Evolutionary conservation across 164 flowering plant genomes (phyloP), one percentile per base, ranked within the genome.

Genomic region (Cinnamomum micranthum): DNA sequence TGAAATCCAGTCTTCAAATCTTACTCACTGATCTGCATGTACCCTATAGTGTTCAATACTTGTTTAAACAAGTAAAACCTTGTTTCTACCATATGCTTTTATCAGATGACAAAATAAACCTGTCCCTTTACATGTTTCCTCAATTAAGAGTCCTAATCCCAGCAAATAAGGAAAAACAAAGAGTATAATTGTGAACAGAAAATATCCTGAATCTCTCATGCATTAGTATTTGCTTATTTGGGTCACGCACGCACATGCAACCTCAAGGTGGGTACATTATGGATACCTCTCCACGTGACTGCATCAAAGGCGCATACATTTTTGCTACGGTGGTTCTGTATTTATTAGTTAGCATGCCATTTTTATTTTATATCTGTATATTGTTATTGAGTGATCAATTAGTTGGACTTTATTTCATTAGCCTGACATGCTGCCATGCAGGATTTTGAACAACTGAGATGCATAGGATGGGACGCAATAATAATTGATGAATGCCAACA

Each of bases 401-500:
- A 4, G 60, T 14, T 11, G 60, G 60, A 55, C n/a, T 20, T 13
- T 4, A 55, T 55, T 55, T 20, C 60, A 28, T 20, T 19, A 52
- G 27, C 27, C 24, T 66, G 35, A 64, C 20, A 47, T 76, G 17
- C 74, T 75, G 5, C 64, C 71, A 9, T 85, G 80, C 85, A 92
- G 97, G 97, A 92, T 81, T 25, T 88, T n/a, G 84, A 88, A 65
- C 47, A 72, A 11, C 73, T 92, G 50, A 74, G 72, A 35, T 41
- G 77, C 80, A 66, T 90, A 23, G 77, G 73, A 64, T 92, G 97
- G 97, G 92, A 88, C 80, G 86, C 80, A 50, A 71, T 90, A 28
- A 71, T 90, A 66, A 74, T 91, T 80, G 97, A 92, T 83, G 90
- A 84, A 58, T 87, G 86, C 73, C 92, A 88, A 55, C 79, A 65